Evolutionary conservation across 352 stramenopile genomes (phyloP).

Genomic region (Phytophthora melonis): DNA sequence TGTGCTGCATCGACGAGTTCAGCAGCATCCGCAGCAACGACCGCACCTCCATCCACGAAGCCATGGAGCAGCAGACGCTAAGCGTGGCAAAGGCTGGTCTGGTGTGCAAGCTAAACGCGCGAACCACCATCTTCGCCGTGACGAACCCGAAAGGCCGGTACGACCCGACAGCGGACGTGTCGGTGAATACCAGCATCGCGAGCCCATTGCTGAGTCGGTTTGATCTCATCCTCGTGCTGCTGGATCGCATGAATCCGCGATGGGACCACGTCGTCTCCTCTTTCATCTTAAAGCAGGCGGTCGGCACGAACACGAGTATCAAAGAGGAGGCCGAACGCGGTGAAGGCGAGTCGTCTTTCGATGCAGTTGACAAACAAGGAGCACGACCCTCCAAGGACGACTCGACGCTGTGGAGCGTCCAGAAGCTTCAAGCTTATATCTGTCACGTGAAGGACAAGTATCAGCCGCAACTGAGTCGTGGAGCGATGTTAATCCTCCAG

Average conservation of each 20-base stretch:
- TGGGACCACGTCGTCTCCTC: slow-evolving; percentile 96
- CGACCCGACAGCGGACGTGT: slow-evolving; percentile 90
- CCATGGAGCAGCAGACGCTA: slow-evolving; percentile 99
- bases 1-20: slow-evolving; percentile 99
- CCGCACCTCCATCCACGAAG: slow-evolving; percentile 95
- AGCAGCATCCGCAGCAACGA: slow-evolving; percentile 95
- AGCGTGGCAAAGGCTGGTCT: slow-evolving; percentile 97
- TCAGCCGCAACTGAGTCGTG: slow-evolving; percentile 80
- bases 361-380: slow-evolving; percentile 15
- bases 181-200: slow-evolving; percentile 96
- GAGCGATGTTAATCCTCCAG: slow-evolving; percentile 89
- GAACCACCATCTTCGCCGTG: slow-evolving; percentile 96
- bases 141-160: slow-evolving; percentile 94
- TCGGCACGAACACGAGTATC: slow-evolving; percentile 37
- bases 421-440: slow-evolving; percentile 94
- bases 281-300: slow-evolving; percentile 94
- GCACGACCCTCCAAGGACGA: slow-evolving; percentile 15
- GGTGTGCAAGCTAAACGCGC: slow-evolving; percentile 96
- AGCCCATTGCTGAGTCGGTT: slow-evolving; percentile 98
- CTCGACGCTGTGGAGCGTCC: slow-evolving; percentile 77
- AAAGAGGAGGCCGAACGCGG: slow-evolving; percentile 38
- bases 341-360: slow-evolving; percentile 28
- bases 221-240: slow-evolving; percentile 96
- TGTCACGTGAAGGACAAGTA: slow-evolving; percentile 92
- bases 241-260: slow-evolving; percentile 88